Conservation (phyloP, 1,284 basidiomycete species). For the Irpex sp. region DNA sequence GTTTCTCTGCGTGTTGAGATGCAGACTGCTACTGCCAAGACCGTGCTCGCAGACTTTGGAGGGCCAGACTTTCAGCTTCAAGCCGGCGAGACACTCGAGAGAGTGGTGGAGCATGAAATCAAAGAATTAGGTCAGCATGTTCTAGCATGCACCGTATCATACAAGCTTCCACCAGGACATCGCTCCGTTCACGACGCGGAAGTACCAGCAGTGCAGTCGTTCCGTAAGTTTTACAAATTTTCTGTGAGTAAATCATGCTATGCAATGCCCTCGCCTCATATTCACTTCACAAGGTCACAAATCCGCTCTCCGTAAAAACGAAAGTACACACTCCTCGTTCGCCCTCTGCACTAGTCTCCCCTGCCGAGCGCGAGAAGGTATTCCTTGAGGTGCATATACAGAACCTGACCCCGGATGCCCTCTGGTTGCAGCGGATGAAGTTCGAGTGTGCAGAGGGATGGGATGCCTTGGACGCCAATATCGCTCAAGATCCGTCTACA, state of each 20-base stretch:
- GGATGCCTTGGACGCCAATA: slow-evolving; percentile 53
- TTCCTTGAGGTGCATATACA: slow-evolving; percentile 89
- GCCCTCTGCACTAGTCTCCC: slow-evolving; percentile 62
- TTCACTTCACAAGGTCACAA: slow-evolving; percentile 58
- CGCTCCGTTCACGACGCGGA: slow-evolving; percentile 43
- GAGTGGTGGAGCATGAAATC: slow-evolving; percentile 71
- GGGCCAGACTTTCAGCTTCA: slow-evolving; percentile 42
- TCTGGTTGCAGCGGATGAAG: slow-evolving; percentile 73
- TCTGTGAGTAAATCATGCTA: slow-evolving; percentile 47
- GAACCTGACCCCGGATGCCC: slow-evolving; percentile 72
- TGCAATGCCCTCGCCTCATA: background rate
- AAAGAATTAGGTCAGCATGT: slow-evolving; percentile 85
- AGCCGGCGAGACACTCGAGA: slow-evolving; percentile 59
- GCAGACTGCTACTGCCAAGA: slow-evolving; percentile 69
- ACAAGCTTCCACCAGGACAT: slow-evolving; percentile 56
- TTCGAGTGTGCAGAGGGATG: slow-evolving; percentile 76
- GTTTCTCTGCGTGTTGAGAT: slow-evolving; percentile 67
- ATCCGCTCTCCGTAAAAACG: slow-evolving; percentile 87
- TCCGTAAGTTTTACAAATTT: slow-evolving; percentile 89
- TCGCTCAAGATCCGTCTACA: slow-evolving; percentile 21
- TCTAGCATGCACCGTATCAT: slow-evolving; percentile 70
- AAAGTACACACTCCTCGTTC: slow-evolving; percentile 77
- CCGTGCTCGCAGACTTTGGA: slow-evolving; percentile 59
- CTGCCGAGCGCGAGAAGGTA: slow-evolving; percentile 66
- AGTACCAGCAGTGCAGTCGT: slow-evolving; percentile 62